phyloP scores from a whole-genome alignment of 2,329 filamentous ascomycete genomes.

The Aspergillus melleus region DNA sequence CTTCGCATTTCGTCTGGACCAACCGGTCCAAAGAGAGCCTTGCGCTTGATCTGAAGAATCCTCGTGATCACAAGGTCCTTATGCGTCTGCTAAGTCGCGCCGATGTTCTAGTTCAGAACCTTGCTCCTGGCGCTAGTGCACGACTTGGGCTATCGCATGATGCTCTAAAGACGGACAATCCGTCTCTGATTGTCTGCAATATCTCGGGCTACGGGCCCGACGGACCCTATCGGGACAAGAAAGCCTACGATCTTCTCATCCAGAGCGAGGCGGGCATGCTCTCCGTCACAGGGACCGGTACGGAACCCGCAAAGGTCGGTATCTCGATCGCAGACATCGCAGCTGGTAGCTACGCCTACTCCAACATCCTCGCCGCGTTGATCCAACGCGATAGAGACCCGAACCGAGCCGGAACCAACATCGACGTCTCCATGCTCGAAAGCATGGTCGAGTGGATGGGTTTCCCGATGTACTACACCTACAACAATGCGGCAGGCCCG shows the following conservation, averaged over 20 bases:
- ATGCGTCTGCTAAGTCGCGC: slow-evolving; percentile 46
- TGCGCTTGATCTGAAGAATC: slow-evolving; percentile 51
- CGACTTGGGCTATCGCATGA: slow-evolving; percentile 52
- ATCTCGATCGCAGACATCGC: slow-evolving; percentile 58
- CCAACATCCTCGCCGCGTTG: slow-evolving; percentile 53
- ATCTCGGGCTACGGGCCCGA: slow-evolving; percentile 56
- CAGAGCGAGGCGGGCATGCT: slow-evolving; percentile 57
- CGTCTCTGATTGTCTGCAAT: slow-evolving; percentile 54
- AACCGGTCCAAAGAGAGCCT: slow-evolving; percentile 58
- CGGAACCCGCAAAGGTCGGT: slow-evolving; percentile 52
- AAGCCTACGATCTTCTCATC: slow-evolving; percentile 57
- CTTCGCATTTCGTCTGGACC: slow-evolving; percentile 58
- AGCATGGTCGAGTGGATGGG: slow-evolving; percentile 61
- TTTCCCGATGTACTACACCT: slow-evolving; percentile 58
- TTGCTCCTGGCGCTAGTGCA: slow-evolving; percentile 52
- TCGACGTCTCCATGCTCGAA: slow-evolving; percentile 61
- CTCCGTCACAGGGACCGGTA: slow-evolving; percentile 50
- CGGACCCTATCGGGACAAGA: slow-evolving; percentile 55
- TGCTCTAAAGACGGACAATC: slow-evolving; percentile 43
- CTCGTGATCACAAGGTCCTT: slow-evolving; percentile 49
- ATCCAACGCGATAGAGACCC: slow-evolving; percentile 50
- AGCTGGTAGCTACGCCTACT: slow-evolving; percentile 55
- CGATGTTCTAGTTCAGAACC: slow-evolving; percentile 56
- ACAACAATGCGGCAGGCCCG: slow-evolving; percentile 46
- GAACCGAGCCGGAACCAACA: slow-evolving; percentile 45